Base-by-base conservation (phyloP, 495 filamentous ascomycete genomes). In the Podospora appendiculata region DNA sequence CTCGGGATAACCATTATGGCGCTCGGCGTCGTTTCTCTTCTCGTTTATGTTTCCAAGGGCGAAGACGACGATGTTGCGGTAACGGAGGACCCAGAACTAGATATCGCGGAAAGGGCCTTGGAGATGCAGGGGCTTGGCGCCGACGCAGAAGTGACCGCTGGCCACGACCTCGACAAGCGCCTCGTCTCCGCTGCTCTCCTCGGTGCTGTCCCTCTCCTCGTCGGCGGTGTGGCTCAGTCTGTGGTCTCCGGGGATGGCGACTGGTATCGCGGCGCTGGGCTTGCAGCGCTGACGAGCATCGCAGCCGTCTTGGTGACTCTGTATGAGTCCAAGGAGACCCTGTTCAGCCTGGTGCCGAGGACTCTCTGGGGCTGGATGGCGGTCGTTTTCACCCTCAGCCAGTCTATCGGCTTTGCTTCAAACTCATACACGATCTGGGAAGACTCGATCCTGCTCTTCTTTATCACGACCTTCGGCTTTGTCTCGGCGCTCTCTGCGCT, bases 371-470 rank as follows among this genome's bases (percentile, higher is more conserved):
- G 89, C 14, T 89, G 88, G 84, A 74, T 95, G 48, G 84, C 88
- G 1, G 66, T 91, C 40, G 63, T 91, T 25, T 88, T 95, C 57
- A 92, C 90, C 0, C 65, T 88, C 25, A 80, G 82, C 56, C 89
- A 94, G 64, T 93, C 88, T 13, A 70, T 88, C 56, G 92, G 91
- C 38, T 97, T 96, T 68, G 93, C 90, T 0, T 92, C 93, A 5
- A 99, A 97, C 64, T 97, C 93, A 2, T 99, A 90, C 69, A 97
- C 92, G 6, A 95, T 99, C 55, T 97, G 94, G 94, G 93, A 99
- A 71, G 94, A 97, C 58, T 87, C 90, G 14, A 95, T 95, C 43
- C 75, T 95, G n/a, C 71, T 91, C 2, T 94, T 92, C 72, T 90
- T 96, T 73, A 80, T 96, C 50, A 79, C 81, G 4, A 94, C 91